Conservation (phyloP, 2,329 filamentous ascomycete genomes). For the Trichoderma endophyticum region DNA sequence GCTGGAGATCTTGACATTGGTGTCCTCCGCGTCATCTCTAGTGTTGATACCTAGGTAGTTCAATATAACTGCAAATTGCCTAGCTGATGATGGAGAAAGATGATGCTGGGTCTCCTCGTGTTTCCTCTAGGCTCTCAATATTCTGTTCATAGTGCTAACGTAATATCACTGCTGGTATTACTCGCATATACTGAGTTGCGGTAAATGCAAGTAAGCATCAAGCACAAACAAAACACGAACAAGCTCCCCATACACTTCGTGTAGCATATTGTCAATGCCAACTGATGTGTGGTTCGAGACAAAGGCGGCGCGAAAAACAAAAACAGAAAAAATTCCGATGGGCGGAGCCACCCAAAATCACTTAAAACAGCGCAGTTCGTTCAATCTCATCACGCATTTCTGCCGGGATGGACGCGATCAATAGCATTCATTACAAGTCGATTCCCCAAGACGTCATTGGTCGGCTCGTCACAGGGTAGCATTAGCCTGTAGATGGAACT, state of each 20-base stretch:
- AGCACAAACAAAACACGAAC: not conserved
- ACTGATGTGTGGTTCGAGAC: not conserved
- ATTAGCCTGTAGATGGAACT: not conserved
- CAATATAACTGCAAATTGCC: not conserved
- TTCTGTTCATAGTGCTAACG: not conserved
- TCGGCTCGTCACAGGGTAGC: not conserved
- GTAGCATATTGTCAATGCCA: not conserved
- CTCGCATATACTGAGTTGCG: not conserved
- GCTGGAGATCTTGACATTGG: not conserved
- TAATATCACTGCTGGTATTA: not conserved
- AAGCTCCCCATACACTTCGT: not conserved
- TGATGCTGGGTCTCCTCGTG: not conserved
- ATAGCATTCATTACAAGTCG: not conserved
- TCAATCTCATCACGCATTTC: not conserved
- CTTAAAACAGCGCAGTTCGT: not conserved
- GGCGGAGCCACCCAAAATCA: not conserved
- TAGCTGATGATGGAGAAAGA: not conserved
- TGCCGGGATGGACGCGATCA: not conserved
- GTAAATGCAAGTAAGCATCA: not conserved
- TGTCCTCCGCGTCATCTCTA: not conserved
- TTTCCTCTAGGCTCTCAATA: not conserved
- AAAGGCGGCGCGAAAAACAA: not conserved
- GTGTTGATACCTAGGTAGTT: too few species aligned
- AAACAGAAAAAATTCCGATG: not conserved
- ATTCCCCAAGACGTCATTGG: slow-evolving; percentile 4